These are phyloP conservation scores for Hypoxylon trugodes DNA, from an alignment of 495 filamentous ascomycete genomes.

Conservation along the genomic window DNA sequence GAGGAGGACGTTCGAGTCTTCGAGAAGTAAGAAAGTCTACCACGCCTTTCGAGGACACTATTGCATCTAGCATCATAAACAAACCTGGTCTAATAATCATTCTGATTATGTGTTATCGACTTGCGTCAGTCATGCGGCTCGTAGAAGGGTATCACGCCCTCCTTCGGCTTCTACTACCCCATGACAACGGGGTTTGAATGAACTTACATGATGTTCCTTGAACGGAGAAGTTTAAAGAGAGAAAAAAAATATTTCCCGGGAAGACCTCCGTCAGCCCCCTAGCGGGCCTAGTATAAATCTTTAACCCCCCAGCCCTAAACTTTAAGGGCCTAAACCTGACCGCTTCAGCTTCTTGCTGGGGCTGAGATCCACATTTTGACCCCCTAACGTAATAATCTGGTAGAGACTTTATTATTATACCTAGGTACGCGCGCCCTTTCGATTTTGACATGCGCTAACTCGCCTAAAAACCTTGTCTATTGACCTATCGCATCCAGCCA, in stretches of 20 bases:
- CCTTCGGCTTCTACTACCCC: slow-evolving; percentile 8
- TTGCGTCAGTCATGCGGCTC: slow-evolving; percentile 18
- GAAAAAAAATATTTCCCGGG: slow-evolving; percentile 2
- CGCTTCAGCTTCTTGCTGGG: slow-evolving; percentile 11
- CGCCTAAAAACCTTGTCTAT: slow-evolving; percentile 2
- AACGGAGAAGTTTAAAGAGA: background rate
- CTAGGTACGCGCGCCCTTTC: slow-evolving; percentile 20
- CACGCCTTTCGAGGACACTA: slow-evolving; percentile 10
- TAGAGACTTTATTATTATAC: background rate
- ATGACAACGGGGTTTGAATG: slow-evolving; percentile 9
- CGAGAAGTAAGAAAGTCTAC: background rate
- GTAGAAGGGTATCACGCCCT: slow-evolving; percentile 12
- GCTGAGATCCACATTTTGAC: slow-evolving; percentile 12
- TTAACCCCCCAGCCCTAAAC: background rate
- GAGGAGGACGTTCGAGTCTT: slow-evolving; percentile 11
- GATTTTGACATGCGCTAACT: slow-evolving; percentile 29
- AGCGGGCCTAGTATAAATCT: background rate
- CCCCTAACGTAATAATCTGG: background rate
- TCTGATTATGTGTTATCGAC: too few species aligned
- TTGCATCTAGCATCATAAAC: background rate
- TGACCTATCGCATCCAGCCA: slow-evolving; percentile 26
- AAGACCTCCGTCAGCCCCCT: slow-evolving; percentile 8
- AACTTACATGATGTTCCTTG: background rate
- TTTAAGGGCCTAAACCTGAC: slow-evolving; percentile 18
- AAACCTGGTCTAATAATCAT: slow-evolving; percentile 4